phyloP scores from a whole-genome alignment of 2,329 filamentous ascomycete species.

The Gnomoniopsis sp. region DNA sequence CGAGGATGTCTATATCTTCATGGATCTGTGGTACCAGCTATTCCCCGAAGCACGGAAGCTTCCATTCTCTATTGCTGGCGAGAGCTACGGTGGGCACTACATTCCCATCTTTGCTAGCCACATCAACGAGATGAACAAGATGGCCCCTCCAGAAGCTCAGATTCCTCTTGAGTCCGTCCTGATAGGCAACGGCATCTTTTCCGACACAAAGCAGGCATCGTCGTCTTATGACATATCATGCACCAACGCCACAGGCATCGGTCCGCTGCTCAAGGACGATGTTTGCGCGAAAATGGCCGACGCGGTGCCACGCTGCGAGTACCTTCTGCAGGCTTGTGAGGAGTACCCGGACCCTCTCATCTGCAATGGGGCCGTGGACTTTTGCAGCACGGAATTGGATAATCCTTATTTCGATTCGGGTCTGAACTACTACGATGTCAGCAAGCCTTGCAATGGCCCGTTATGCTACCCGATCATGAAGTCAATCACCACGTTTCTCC shows the following conservation, averaged over 20 bases:
- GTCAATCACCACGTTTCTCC: background rate
- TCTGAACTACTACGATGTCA: background rate
- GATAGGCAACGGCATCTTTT: conserved; percentile 43
- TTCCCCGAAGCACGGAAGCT: conserved; percentile 37
- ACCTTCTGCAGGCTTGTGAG: background rate
- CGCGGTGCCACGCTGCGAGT: background rate
- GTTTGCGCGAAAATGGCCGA: background rate
- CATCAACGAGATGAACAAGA: conserved; percentile 40
- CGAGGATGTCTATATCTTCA: conserved; percentile 45
- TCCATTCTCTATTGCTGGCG: conserved; percentile 44
- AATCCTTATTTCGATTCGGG: background rate
- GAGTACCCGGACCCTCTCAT: background rate
- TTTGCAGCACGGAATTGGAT: background rate
- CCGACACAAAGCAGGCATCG: conserved; percentile 18
- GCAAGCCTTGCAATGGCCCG: background rate
- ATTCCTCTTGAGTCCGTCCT: conserved; percentile 41
- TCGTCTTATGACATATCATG: background rate
- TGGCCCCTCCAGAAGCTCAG: conserved; percentile 29
- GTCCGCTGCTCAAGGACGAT: background rate
- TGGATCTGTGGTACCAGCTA: conserved; percentile 43
- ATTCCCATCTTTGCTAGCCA: conserved; percentile 40
- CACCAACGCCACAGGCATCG: background rate
- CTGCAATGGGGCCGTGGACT: background rate
- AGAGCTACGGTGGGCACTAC: conserved; percentile 48
- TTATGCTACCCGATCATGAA: background rate